These are phyloP conservation scores for Sclerotinia sclerotiorum DNA, from an alignment of 2,329 filamentous ascomycete genomes.

Conservation along the genomic window DNA sequence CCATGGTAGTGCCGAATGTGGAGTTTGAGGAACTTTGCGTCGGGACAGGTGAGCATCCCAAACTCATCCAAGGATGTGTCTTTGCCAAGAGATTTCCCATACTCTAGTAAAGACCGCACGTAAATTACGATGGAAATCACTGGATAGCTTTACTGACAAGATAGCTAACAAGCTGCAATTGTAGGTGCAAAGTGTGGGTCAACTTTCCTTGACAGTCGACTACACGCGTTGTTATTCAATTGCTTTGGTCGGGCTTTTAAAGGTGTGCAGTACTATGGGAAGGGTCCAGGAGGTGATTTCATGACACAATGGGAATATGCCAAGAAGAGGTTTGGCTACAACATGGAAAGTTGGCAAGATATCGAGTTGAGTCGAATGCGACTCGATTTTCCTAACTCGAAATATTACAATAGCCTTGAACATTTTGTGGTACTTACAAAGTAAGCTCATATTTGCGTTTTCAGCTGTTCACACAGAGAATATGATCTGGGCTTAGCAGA, in stretches of 20 bases:
- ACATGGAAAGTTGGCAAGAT: slow-evolving; percentile 15
- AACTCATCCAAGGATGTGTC: slow-evolving; percentile 19
- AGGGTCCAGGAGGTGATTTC: slow-evolving; percentile 30
- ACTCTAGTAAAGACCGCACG: too few relatives aligned
- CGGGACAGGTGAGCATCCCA: slow-evolving; percentile 29
- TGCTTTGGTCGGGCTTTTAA: slow-evolving; percentile 32
- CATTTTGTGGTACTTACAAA: slow-evolving; percentile 25
- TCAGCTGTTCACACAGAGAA: too few relatives aligned
- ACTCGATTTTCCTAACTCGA: slow-evolving; percentile 26
- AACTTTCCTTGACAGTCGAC: slow-evolving; percentile 34
- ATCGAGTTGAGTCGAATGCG: slow-evolving; percentile 26
- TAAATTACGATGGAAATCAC: too few relatives aligned
- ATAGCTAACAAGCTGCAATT: too few relatives aligned
- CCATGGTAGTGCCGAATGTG: slow-evolving; percentile 33
- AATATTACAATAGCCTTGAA: slow-evolving; percentile 27
- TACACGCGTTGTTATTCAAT: slow-evolving; percentile 29
- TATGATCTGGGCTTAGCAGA: not conserved
- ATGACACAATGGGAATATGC: slow-evolving; percentile 29
- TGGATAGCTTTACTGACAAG: not conserved
- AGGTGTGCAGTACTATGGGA: slow-evolving; percentile 24
- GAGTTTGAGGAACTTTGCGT: slow-evolving; percentile 26
- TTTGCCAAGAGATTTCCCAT: not conserved
- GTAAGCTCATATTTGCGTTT: slow-evolving; percentile 22
- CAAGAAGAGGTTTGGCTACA: slow-evolving; percentile 28
- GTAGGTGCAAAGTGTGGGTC: slow-evolving; percentile 35